phyloP scores from a whole-genome alignment of 306 rosid genomes.

The Sicyos baderoa region DNA sequence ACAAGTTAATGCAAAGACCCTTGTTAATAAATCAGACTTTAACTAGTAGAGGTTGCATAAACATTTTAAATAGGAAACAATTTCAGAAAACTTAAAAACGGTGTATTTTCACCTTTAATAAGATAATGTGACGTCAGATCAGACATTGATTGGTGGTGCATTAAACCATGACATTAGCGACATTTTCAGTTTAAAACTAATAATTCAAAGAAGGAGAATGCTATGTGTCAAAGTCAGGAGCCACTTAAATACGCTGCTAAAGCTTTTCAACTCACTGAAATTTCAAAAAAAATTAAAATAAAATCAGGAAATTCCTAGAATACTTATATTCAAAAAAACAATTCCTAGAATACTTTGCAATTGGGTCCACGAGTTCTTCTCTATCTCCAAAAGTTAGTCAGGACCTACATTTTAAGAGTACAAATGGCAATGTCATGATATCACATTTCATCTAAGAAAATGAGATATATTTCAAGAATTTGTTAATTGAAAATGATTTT shows the following conservation, averaged over 20 bases:
- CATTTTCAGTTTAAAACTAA: slow-evolving; percentile 2
- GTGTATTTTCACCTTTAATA: neutral
- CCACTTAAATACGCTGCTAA: neutral
- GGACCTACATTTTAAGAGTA: no score
- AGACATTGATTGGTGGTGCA: neutral
- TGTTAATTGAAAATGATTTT: neutral
- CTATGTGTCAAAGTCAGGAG: neutral
- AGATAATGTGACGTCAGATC: neutral
- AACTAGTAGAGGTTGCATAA: neutral
- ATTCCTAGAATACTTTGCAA: no score
- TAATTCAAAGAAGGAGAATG: neutral
- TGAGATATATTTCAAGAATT: slow-evolving; percentile 8
- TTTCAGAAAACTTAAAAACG: neutral
- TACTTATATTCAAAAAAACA: no score
- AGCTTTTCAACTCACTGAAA: slow-evolving; percentile 3
- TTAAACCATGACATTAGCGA: neutral
- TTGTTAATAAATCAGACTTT: neutral
- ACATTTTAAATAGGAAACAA: neutral
- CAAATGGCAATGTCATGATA: neutral
- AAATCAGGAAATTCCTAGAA: no score
- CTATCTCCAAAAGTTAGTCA: neutral
- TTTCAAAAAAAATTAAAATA: no score
- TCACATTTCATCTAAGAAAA: slow-evolving; percentile 4
- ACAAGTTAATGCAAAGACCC: neutral
- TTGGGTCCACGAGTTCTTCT: neutral